Percentiles rank a stretch among this genome's conserved stretches.
These are phyloP conservation scores for Penicillium cosmopolitanum DNA, from an alignment of 495 filamentous ascomycete species.

Conservation along the genomic window DNA sequence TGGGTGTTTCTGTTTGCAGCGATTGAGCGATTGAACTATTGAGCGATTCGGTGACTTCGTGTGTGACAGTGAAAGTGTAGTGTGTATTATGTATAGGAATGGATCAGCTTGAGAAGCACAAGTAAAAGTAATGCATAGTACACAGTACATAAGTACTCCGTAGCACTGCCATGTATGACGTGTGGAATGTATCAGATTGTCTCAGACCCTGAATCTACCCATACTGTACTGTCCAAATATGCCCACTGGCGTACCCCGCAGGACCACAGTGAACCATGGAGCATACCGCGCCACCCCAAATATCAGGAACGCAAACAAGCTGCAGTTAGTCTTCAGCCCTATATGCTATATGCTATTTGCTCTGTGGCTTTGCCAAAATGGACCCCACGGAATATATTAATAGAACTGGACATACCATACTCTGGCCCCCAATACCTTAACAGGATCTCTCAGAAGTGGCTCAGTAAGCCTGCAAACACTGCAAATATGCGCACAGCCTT, in stretches of 20 bases:
- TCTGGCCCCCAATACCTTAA: too few relatives aligned
- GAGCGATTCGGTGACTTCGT: neutral
- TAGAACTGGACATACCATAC: neutral
- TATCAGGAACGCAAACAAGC: slow-evolving; percentile 10
- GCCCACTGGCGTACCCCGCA: neutral
- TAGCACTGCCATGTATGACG: neutral
- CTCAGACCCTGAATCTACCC: neutral
- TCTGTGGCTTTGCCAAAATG: slow-evolving; percentile 10
- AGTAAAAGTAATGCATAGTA: neutral
- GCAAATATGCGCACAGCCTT: slow-evolving; percentile 1
- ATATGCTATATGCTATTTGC: slow-evolving; percentile 16
- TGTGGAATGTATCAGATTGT: neutral
- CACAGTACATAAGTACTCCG: neutral
- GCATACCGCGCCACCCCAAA: slow-evolving; percentile 9
- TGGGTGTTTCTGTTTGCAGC: slow-evolving; percentile 7
- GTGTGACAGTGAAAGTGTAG: neutral
- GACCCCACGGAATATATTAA: slow-evolving; percentile 14
- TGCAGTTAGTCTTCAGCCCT: slow-evolving; percentile 16
- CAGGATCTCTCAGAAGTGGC: neutral
- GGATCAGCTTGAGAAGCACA: neutral
- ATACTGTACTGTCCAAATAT: too few relatives aligned
- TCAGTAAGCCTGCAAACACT: slow-evolving; percentile 4
- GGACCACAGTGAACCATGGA: slow-evolving; percentile 5
- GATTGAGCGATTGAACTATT: neutral
- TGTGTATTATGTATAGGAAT: neutral